These are phyloP conservation scores for Ophiostoma fasciatum DNA, from an alignment of 2,329 filamentous ascomycete genomes.

Conservation along the genomic window DNA sequence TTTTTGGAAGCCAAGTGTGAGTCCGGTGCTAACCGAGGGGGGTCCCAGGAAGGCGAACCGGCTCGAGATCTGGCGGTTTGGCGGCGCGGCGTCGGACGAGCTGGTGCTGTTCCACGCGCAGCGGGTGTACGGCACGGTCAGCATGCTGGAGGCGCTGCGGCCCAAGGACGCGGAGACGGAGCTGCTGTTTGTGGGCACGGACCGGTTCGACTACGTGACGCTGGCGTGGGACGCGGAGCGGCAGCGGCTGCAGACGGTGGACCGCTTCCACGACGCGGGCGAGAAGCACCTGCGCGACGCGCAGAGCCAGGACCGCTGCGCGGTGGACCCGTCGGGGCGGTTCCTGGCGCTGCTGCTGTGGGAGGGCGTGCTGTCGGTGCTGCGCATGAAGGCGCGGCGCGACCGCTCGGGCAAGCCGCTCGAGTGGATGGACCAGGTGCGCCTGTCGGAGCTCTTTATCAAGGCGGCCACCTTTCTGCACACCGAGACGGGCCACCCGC, in stretches of 20 bases:
- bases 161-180: slow-evolving; percentile 63
- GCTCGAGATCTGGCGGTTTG: slow-evolving; percentile 67
- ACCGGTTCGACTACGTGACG: slow-evolving; percentile 82
- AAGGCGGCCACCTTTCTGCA: slow-evolving; percentile 42
- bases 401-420: slow-evolving; percentile 26
- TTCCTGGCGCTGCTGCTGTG: slow-evolving; percentile 44
- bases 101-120: slow-evolving; percentile 52
- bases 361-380: slow-evolving; percentile 43
- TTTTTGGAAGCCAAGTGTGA: too few relatives aligned
- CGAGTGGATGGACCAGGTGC: slow-evolving; percentile 37
- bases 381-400: slow-evolving; percentile 34
- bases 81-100: slow-evolving; percentile 49
- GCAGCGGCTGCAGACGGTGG: slow-evolving; percentile 34
- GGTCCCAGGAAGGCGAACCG: slow-evolving; percentile 69
- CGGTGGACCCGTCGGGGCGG: slow-evolving; percentile 64
- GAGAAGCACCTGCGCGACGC: slow-evolving; percentile 57
- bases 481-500: slow-evolving; percentile 42
- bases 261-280: slow-evolving; percentile 35
- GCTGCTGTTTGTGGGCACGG: slow-evolving; percentile 83
- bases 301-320: slow-evolving; percentile 67
- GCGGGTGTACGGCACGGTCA: slow-evolving; percentile 70
- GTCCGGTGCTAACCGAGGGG: too few relatives aligned
- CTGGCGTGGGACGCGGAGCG: slow-evolving; percentile 59
- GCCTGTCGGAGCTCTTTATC: slow-evolving; percentile 44
- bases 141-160: slow-evolving; percentile 67